These are phyloP conservation scores for Parasitella parasitica DNA, from an alignment of 371 early-diverging fungal genomes.

Conservation along the genomic window DNA sequence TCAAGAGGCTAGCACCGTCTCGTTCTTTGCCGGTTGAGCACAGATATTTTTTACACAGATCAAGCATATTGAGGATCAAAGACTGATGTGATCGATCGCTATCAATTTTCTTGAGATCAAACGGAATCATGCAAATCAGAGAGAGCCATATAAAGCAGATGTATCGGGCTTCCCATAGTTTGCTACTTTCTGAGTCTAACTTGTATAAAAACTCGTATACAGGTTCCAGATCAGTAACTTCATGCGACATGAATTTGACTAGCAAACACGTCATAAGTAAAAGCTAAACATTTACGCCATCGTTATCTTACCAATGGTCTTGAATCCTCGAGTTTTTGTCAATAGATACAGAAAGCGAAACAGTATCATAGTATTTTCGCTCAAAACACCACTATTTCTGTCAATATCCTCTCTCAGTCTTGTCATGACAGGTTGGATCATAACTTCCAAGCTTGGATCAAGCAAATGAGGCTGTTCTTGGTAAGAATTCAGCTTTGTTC, in stretches of 20 bases:
- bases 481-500: constrained; percentile 63
- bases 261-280: too few relatives aligned
- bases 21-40: constrained; percentile 77
- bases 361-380: constrained; percentile 25
- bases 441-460: constrained; percentile 78
- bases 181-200: constrained; percentile 24
- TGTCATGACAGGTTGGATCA: constrained; percentile 67
- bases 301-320: constrained; percentile 72
- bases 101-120: constrained; percentile 85
- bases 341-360: constrained; percentile 68
- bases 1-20: constrained; percentile 80
- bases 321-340: constrained; percentile 89
- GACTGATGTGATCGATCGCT: constrained; percentile 48
- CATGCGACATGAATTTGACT: constrained; percentile 89
- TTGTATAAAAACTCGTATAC: constrained; percentile 59
- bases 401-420: constrained; percentile 54
- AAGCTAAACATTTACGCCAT: too few relatives aligned
- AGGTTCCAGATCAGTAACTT: constrained; percentile 87
- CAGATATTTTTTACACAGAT: constrained; percentile 55
- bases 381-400: neutral
- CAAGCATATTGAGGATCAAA: constrained; percentile 54
- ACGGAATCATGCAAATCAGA: constrained; percentile 89
- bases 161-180: constrained; percentile 76
- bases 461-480: constrained; percentile 89
- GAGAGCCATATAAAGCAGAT: constrained; percentile 85